Percentiles rank a stretch among this genome's conserved stretches.
phyloP scores from a whole-genome alignment of 768 basidiomycete species.

The Leccinum imitatum region DNA sequence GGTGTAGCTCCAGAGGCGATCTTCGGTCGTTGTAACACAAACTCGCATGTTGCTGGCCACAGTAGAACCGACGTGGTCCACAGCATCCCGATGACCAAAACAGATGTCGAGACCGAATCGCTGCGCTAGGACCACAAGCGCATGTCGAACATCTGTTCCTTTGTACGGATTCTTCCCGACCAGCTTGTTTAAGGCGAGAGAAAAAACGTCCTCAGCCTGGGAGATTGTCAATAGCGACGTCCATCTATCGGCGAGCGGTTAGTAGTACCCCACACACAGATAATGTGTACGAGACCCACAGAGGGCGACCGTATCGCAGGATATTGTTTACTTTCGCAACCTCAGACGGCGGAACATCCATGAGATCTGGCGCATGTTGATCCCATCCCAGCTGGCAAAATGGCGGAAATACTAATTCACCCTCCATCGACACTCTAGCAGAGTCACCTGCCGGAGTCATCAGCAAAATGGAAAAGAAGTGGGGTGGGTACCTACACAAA shows the following conservation, averaged over 20 bases:
- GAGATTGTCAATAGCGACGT: neutral
- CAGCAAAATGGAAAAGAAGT: neutral
- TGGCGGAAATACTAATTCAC: neutral
- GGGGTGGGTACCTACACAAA: neutral
- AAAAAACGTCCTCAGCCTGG: neutral
- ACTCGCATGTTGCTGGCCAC: neutral
- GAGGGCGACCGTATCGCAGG: neutral
- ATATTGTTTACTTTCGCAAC: neutral
- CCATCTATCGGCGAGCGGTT: neutral
- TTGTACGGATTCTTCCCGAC: neutral
- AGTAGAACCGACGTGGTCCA: neutral
- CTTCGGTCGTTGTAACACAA: neutral
- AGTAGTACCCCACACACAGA: neutral
- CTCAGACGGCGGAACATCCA: neutral
- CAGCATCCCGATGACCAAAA: neutral
- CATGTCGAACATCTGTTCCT: neutral
- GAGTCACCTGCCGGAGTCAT: neutral
- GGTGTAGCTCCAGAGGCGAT: neutral
- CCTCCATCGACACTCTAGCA: neutral
- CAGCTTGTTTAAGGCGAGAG: neutral
- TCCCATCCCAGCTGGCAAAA: neutral
- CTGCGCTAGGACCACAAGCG: conserved; percentile 6
- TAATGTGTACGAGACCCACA: neutral
- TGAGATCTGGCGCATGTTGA: neutral
- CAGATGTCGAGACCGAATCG: neutral